phyloP scores from a whole-genome alignment of 441 rosid species.

The Erodium texanum region DNA sequence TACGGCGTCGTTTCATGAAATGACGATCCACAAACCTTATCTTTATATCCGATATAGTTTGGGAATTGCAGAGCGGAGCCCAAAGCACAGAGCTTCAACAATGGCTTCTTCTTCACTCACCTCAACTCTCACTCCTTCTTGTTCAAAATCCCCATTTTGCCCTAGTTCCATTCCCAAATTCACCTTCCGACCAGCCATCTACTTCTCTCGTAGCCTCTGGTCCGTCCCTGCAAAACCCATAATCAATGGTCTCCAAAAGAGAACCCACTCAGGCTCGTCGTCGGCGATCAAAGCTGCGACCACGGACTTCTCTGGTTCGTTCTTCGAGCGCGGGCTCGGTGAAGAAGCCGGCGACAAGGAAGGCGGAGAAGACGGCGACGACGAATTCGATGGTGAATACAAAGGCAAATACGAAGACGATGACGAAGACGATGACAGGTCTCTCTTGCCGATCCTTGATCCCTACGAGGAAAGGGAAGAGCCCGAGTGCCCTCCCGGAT shows the following conservation, averaged over 20 bases:
- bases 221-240: not conserved
- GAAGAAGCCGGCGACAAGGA: not conserved
- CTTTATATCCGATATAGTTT: not conserved
- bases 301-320: constrained; percentile 1
- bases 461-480: not conserved
- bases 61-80: not conserved
- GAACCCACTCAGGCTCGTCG: too few species aligned
- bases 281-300: not conserved
- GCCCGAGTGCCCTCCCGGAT: constrained; percentile 20
- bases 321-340: not conserved
- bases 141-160: constrained; percentile 3
- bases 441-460: not conserved
- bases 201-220: not conserved
- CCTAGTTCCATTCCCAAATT: not conserved
- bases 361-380: too few species aligned
- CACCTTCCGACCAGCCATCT: not conserved
- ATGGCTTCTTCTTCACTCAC: constrained; percentile 14
- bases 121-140: not conserved
- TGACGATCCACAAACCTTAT: not conserved
- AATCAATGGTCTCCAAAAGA: not conserved
- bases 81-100: constrained; percentile 7
- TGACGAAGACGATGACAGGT: not conserved
- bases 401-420: not conserved
- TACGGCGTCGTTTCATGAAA: too few species aligned
- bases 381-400: too few species aligned